Base-by-base conservation (phyloP, 345 rosid species). In the Citrus hindsii region DNA sequence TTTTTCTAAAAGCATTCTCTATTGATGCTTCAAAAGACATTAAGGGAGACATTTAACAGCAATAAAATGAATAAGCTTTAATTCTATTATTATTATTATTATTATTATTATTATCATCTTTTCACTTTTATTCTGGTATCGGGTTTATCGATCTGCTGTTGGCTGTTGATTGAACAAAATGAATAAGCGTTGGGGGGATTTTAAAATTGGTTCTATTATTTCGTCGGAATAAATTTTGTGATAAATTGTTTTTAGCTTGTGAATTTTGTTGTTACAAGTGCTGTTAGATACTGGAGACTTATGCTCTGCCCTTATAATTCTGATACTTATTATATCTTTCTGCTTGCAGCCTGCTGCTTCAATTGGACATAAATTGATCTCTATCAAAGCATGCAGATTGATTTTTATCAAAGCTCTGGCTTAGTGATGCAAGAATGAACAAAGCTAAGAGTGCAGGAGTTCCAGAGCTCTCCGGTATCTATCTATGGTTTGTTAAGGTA, bases 271-370 rank as follows among this genome's bases (percentile, higher is more conserved):
- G 37, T 40, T 25, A 9, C 5, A 3, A 40, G 13, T 62, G 77
- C 53, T 22, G 42, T 61, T 62, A 58, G 12, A 19, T 75, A 42
- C 19, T 14, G 38, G 67, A 73, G 42, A 75, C 55, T 66, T 48
- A 30, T 16, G 33, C n/a, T 51, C 56, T 33, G 55, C 53, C 55
- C 55, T 35, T 27, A 73, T 21, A 46, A 46, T 16, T 66, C 74
- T 60, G 75, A 74, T 69, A 48, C 24, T 48, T 51, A 27, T 7
- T 55, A 37, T 61, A 5, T 82, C 38, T 80, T 33, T 80, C 40
- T 30, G 69, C 21, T 70, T 75, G 27, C 86, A 88, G 93, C 68
- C 77, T 84, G 86, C 83, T 86, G 83, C 79, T 85, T 64, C 87
- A 79, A 40, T 27, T 90, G 81, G 79, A 85, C 83, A 78, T 88